These are phyloP conservation scores for Isatis lusitanica DNA, from an alignment of 441 rosid genomes.

Conservation along the genomic window DNA sequence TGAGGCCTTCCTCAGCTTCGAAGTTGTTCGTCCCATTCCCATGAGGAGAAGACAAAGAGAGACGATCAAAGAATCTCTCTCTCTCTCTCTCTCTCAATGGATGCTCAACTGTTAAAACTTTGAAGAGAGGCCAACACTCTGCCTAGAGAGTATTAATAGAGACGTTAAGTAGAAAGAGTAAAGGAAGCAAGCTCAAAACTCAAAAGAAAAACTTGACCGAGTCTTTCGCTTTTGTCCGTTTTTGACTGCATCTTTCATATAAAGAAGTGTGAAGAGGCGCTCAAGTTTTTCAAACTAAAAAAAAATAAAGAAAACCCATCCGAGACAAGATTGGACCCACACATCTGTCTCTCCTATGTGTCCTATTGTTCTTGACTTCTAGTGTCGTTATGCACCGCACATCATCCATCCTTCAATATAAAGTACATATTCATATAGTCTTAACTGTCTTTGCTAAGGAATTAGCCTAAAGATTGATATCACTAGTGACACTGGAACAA, in stretches of 20 bases:
- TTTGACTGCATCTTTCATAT: constrained; percentile 7
- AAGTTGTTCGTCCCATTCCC: constrained; percentile 48
- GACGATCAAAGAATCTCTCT: background rate
- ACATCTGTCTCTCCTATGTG: background rate
- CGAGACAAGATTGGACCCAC: constrained; percentile 23
- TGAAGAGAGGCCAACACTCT: constrained; percentile 1
- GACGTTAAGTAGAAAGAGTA: constrained; percentile 1
- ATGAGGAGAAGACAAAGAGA: constrained; percentile 20
- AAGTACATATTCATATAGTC: background rate
- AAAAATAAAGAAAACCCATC: background rate
- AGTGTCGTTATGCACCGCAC: background rate
- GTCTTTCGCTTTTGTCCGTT: constrained; percentile 2
- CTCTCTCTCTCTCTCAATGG: background rate
- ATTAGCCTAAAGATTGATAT: background rate
- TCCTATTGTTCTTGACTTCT: background rate
- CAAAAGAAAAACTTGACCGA: background rate
- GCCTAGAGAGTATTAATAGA: constrained; percentile 8
- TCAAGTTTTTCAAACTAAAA: background rate
- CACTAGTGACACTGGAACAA: background rate
- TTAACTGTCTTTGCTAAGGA: background rate
- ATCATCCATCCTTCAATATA: background rate
- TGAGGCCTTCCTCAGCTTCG: constrained; percentile 64
- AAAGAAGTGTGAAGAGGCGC: constrained; percentile 16
- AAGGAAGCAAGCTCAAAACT: background rate
- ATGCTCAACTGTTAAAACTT: background rate